Evolutionary conservation across 225 moss, liverwort and hornwort genomes (phyloP), one percentile per base, ranked within the genome.

Genomic region (Climacium dendroides): DNA sequence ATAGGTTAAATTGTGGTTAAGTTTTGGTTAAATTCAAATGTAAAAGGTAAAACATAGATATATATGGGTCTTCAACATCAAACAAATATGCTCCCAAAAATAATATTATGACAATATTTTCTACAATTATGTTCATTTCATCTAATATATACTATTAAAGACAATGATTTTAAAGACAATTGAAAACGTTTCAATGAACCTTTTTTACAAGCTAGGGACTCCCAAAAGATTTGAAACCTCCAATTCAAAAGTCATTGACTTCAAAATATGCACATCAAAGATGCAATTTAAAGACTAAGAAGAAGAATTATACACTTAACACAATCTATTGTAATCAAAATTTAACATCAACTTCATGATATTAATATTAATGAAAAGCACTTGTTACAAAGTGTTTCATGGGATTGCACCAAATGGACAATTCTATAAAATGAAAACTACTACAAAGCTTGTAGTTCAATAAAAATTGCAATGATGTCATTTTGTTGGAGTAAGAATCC

Each of bases 1-100:
- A n/a, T 0, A 6, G 66, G 2, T 11, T n/a, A 19, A 19, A 2
- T 66, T 66, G n/a, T 19, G 6, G 6, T 20, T n/a, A 4, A n/a
- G n/a, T n/a, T n/a, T n/a, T n/a, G n/a, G n/a, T n/a, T n/a, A n/a
- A n/a, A 66, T n/a, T n/a, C 11, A 66, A 66, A 20, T 19, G 3
- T 65, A 35, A 1, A n/a, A 20, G 15, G 62, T 30, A n/a, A 20
- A 11, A n/a, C 3, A n/a, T 66, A n/a, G n/a, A n/a, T n/a, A 22
- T n/a, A n/a, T 37, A 22, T 12, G 12, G 35, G 4, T 67, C 23
- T 37, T 23, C 4, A 25, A 70, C 39, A 69, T 25, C 14, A 70
- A 25, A 41, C 4, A 25, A 70, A 13, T n/a, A 66, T 19, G 7
- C 2, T 67, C 7, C 22, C 19, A 2, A 67, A 12, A 7, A 37